Evolutionary conservation across 1,284 basidiomycete genomes (phyloP).

Genomic region (Fomitiporia mediterranea): DNA sequence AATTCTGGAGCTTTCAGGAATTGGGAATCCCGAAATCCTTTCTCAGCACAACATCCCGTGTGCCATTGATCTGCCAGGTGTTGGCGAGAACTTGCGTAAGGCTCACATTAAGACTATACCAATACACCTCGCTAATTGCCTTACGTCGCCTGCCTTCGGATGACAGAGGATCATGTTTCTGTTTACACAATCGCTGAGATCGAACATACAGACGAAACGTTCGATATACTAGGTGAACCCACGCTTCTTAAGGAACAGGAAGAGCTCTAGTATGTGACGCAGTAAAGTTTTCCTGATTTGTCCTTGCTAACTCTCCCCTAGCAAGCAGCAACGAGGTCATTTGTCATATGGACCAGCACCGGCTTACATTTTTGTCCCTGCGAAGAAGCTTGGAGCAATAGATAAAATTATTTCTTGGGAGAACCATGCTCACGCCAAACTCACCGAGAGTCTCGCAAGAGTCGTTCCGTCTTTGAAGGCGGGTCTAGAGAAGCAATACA

Average conservation of each 20-base stretch:
- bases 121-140: too few species aligned
- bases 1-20: slow-evolving; percentile 17
- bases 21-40: slow-evolving; percentile 18
- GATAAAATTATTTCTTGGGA: background rate
- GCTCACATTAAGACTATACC: background rate
- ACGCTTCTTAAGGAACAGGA: background rate
- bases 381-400: background rate
- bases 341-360: background rate
- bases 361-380: slow-evolving; percentile 4
- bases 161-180: slow-evolving; percentile 1
- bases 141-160: too few species aligned
- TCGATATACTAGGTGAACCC: slow-evolving; percentile 8
- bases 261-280: background rate
- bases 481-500: slow-evolving; percentile 9
- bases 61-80: slow-evolving; percentile 20
- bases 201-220: background rate
- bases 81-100: slow-evolving; percentile 21
- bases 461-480: background rate
- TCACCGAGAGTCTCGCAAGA: background rate
- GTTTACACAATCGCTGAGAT: slow-evolving; percentile 1
- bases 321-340: slow-evolving; percentile 1
- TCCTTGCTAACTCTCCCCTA: background rate
- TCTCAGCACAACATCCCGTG: slow-evolving; percentile 11
- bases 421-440: background rate
- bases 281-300: background rate